Evolutionary conservation across 768 basidiomycete species (phyloP).

Genomic region (Collybia nuda): DNA sequence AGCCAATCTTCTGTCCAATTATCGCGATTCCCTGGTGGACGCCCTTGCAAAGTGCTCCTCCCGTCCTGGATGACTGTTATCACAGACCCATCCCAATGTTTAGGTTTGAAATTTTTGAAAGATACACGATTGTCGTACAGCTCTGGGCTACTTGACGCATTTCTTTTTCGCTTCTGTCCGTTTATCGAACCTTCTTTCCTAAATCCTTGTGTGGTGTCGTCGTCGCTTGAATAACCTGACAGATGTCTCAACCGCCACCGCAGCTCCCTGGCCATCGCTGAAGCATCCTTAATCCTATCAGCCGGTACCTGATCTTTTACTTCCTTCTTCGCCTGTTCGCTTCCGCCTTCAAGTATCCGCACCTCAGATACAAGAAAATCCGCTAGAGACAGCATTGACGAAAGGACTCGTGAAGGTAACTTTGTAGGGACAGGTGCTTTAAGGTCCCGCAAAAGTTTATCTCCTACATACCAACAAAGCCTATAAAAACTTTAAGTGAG

Average conservation of each 20-base stretch:
- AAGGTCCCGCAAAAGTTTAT: slow-evolving; percentile 75
- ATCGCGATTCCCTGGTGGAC: slow-evolving; percentile 34
- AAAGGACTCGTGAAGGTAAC: slow-evolving; percentile 56
- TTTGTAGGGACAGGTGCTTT: slow-evolving; percentile 41
- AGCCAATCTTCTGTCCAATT: slow-evolving; percentile 48
- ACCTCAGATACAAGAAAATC: slow-evolving; percentile 80
- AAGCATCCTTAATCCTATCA: slow-evolving; percentile 81
- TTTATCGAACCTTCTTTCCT: slow-evolving; percentile 22
- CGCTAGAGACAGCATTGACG: slow-evolving; percentile 69
- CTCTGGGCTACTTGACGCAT: slow-evolving; percentile 20
- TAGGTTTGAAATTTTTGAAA: slow-evolving; percentile 72
- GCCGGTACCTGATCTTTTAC: slow-evolving; percentile 78
- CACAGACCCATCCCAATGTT: slow-evolving; percentile 57
- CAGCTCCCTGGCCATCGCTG: slow-evolving; percentile 80
- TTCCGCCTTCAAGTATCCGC: slow-evolving; percentile 67
- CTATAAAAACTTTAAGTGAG: slow-evolving; percentile 34
- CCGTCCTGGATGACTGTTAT: slow-evolving; percentile 43
- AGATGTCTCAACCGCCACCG: slow-evolving; percentile 77
- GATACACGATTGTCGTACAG: slow-evolving; percentile 15
- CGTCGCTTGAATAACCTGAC: slow-evolving; percentile 64
- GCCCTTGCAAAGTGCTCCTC: slow-evolving; percentile 34
- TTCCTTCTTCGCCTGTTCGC: slow-evolving; percentile 72
- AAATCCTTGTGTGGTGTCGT: slow-evolving; percentile 43
- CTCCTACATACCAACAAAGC: slow-evolving; percentile 89
- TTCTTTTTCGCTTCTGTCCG: slow-evolving; percentile 43